These are phyloP conservation scores for Sporopachydermia quercuum DNA, from an alignment of 805 yeast genomes.

Conservation along the genomic window DNA sequence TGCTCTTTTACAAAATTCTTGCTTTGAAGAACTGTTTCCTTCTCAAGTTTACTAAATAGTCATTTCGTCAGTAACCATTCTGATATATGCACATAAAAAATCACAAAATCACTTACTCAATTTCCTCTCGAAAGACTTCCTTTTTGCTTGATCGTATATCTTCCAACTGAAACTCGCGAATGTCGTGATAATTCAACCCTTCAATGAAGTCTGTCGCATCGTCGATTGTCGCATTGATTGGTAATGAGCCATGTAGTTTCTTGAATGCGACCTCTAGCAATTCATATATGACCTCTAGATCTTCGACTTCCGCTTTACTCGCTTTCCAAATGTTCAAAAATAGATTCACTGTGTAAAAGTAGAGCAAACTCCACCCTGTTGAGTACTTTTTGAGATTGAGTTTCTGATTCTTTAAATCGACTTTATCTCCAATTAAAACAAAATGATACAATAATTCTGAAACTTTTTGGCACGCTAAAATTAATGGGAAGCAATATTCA, in stretches of 20 bases:
- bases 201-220: not conserved
- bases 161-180: not conserved
- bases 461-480: constrained; percentile 7
- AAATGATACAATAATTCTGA: constrained; percentile 9
- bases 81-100: constrained; percentile 15
- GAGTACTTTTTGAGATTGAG: constrained; percentile 23
- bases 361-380: constrained; percentile 38
- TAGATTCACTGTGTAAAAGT: constrained; percentile 40
- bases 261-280: constrained; percentile 26
- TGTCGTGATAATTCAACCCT: not conserved
- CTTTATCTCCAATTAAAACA: constrained; percentile 6
- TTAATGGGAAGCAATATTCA: constrained; percentile 25
- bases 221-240: not conserved
- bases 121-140: constrained; percentile 11
- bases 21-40: constrained; percentile 39
- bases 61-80: constrained; percentile 27
- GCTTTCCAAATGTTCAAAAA: constrained; percentile 51
- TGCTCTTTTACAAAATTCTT: constrained; percentile 62
- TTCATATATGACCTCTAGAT: constrained; percentile 34
- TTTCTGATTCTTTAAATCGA: not conserved
- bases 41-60: constrained; percentile 33
- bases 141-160: constrained; percentile 6
- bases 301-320: constrained; percentile 37
- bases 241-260: constrained; percentile 11
- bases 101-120: constrained; percentile 18